A percentile compares a stretch with the other conserved stretches of the same genome.
phyloP scores from a whole-genome alignment of 306 rosid genomes.

The Cucurbita pepo region DNA sequence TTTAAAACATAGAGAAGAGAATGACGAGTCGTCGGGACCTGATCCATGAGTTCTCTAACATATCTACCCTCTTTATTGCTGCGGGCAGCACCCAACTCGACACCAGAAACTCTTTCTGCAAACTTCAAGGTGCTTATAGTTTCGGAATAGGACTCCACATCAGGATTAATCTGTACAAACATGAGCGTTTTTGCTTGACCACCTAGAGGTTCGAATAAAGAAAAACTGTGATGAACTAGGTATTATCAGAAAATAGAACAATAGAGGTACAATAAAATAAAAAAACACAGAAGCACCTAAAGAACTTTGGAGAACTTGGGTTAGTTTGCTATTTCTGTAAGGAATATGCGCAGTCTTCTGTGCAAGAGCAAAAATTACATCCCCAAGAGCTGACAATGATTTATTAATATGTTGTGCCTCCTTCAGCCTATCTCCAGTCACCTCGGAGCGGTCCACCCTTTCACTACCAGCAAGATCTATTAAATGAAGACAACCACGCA shows the following conservation, averaged over 20 bases:
- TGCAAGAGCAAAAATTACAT: slow-evolving; percentile 88
- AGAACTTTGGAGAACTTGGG: slow-evolving; percentile 95
- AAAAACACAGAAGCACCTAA: slow-evolving; percentile 40
- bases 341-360: slow-evolving; percentile 88
- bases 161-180: slow-evolving; percentile 98
- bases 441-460: slow-evolving; percentile 95
- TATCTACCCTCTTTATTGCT: slow-evolving; percentile 97
- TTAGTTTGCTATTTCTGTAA: slow-evolving; percentile 92
- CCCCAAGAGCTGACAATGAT: slow-evolving; percentile 94
- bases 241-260: background rate
- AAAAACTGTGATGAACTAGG: background rate
- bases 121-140: slow-evolving; percentile 88
- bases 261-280: background rate
- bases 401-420: slow-evolving; percentile 99
- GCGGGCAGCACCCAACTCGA: slow-evolving; percentile 92
- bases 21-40: slow-evolving; percentile 31
- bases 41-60: slow-evolving; percentile 89
- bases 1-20: background rate
- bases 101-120: slow-evolving; percentile 98
- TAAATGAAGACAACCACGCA: slow-evolving; percentile 82
- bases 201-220: slow-evolving; percentile 31
- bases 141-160: slow-evolving; percentile 73
- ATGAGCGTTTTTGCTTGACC: slow-evolving; percentile 98
- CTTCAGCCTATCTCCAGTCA: slow-evolving; percentile 93
- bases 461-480: slow-evolving; percentile 99